A percentile compares a stretch with the other conserved stretches of the same genome.
phyloP scores from a whole-genome alignment of 2,329 filamentous ascomycete species.

The Karstenula rhodostoma region DNA sequence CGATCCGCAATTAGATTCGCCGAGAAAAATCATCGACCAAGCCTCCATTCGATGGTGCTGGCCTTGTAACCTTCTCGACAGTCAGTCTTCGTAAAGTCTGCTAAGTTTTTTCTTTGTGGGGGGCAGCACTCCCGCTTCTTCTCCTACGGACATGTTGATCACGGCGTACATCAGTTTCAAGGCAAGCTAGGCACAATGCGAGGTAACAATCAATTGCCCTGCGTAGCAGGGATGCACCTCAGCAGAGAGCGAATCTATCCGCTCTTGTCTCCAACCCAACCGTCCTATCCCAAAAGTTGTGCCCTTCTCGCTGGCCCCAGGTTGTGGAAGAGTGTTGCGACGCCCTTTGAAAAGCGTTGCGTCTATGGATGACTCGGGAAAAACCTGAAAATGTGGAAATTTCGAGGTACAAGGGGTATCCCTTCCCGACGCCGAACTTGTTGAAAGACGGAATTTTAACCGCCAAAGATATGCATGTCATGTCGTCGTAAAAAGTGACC shows the following conservation, averaged over 20 bases:
- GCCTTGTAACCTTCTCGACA: neutral
- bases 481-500: slow-evolving; percentile 43
- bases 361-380: slow-evolving; percentile 34
- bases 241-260: slow-evolving; percentile 6
- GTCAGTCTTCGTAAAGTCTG: neutral
- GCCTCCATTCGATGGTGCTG: neutral
- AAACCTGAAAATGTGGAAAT: slow-evolving; percentile 40
- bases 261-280: slow-evolving; percentile 1
- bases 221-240: slow-evolving; percentile 9
- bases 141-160: neutral
- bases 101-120: neutral
- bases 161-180: neutral
- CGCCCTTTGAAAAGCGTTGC: slow-evolving; percentile 2
- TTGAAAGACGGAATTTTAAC: slow-evolving; percentile 50
- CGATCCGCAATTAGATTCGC: neutral
- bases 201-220: slow-evolving; percentile 9
- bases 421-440: slow-evolving; percentile 51
- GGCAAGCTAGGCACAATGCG: neutral
- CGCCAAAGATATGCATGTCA: slow-evolving; percentile 50
- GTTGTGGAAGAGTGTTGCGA: slow-evolving; percentile 8
- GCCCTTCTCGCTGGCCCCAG: slow-evolving; percentile 7
- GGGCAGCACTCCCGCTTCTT: neutral
- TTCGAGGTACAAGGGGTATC: slow-evolving; percentile 42
- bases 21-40: neutral
- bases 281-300: slow-evolving; percentile 3